Evolutionary conservation across 108 stramenopile species (phyloP), one percentile per base, ranked within the genome.

Genomic region (Conticribra guillardii): DNA sequence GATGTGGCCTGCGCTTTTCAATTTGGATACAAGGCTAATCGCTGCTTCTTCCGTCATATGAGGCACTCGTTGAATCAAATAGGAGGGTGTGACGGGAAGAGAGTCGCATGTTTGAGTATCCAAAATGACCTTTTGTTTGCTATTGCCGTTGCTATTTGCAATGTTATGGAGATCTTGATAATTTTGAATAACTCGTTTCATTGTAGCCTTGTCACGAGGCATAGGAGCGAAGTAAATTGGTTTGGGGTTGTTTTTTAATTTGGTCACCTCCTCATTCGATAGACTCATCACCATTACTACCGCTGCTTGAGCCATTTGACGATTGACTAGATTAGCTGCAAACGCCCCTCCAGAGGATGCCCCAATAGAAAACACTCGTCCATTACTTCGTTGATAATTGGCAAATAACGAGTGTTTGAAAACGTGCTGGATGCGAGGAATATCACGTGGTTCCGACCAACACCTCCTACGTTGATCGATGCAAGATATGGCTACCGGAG

Each of bases 151-250:
- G 37, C 37, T 11, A 11, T 41, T 41, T 41, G 8, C 37, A 41
- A 9, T 11, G 37, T 41, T 11, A 41, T 41, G 31, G 1, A 74
- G 71, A n/a, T 34, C 56, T 5, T 46, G 9, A 31, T 81, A 77
- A 54, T 84, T 81, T 19, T 71, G 52, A n/a, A 50, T 32, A 3
- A 31, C 55, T 33, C 27, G 16, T 5, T 64, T 24, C 16, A 55
- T 57, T 15, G 76, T 79, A 16, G 63, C 51, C 59, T 74, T 46
- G 41, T 84, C 84, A 15, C 73, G 58, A 14, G 69, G 73, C 84
- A 84, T 84, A 57, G 80, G 80, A 14, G 84, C 84, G 2, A 84
- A 60, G 57, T 81, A 84, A 3, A 82, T n/a, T 2, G 61, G 70
- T 37, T 54, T 52, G 4, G 70, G 70, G 44, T 52, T 53, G 21